Evolutionary conservation across 2,329 filamentous ascomycete genomes (phyloP).

Genomic region (Calonectria henricotiae): DNA sequence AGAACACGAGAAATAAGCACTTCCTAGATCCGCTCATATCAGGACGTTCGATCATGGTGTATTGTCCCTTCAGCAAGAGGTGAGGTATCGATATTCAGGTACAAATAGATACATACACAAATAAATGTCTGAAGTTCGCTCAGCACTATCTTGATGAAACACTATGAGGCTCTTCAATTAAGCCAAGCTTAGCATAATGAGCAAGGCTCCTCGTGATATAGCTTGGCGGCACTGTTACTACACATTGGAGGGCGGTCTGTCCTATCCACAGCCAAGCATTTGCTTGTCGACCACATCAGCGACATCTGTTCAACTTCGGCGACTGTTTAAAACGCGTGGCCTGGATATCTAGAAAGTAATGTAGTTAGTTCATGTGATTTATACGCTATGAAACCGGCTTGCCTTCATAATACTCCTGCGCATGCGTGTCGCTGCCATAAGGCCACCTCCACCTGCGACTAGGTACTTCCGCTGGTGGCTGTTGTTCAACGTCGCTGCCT

Average conservation of each 20-base stretch:
- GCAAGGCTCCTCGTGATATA: constrained; percentile 74
- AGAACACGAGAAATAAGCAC: not conserved
- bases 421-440: too few relatives aligned
- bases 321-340: too few relatives aligned
- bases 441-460: too few relatives aligned
- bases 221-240: constrained; percentile 81
- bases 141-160: constrained; percentile 74
- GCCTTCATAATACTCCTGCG: too few relatives aligned
- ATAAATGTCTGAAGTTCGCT: constrained; percentile 84
- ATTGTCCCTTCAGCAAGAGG: constrained; percentile 75
- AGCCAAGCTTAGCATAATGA: constrained; percentile 60
- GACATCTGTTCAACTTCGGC: constrained; percentile 24
- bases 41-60: constrained; percentile 81
- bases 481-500: constrained; percentile 76
- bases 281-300: constrained; percentile 63
- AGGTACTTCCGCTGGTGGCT: constrained; percentile 62
- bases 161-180: constrained; percentile 67
- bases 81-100: too few relatives aligned
- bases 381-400: too few relatives aligned
- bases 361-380: too few relatives aligned
- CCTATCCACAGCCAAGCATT: constrained; percentile 84
- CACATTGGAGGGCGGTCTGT: constrained; percentile 81
- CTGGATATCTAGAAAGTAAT: too few relatives aligned
- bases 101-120: constrained; percentile 62
- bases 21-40: constrained; percentile 57